A percentile compares a stretch with the other conserved stretches of the same genome.
Evolutionary conservation across 768 basidiomycete species (phyloP).

Genomic region (Podaxis sp.): DNA sequence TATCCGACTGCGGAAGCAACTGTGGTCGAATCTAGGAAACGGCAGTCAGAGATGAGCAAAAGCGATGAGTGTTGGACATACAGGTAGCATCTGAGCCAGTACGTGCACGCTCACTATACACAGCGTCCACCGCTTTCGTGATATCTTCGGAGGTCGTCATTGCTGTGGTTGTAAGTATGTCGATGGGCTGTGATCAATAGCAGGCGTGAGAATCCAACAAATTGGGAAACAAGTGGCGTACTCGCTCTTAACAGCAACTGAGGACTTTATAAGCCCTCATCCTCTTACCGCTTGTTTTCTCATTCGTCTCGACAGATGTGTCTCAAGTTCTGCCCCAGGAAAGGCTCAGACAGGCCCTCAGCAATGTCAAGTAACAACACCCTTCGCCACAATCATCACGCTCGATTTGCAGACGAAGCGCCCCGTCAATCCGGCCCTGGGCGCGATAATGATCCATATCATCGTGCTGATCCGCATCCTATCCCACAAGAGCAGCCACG

Average conservation of each 20-base stretch:
- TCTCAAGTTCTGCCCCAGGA: neutral
- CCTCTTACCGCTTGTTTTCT: too few species aligned
- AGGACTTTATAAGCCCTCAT: too few species aligned
- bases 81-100: constrained; percentile 24
- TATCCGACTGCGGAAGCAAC: constrained; percentile 51
- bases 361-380: neutral
- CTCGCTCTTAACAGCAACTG: too few species aligned
- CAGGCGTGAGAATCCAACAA: neutral
- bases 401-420: neutral
- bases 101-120: constrained; percentile 33
- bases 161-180: neutral
- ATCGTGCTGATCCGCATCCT: neutral
- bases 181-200: too few species aligned
- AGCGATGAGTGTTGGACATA: constrained; percentile 13
- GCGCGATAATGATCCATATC: neutral
- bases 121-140: constrained; percentile 27
- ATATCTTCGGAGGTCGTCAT: constrained; percentile 17
- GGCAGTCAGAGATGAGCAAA: neutral
- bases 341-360: neutral
- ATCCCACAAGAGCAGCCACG: neutral
- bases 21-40: constrained; percentile 27
- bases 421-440: neutral
- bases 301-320: neutral
- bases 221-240: too few species aligned
- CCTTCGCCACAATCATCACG: neutral